Evolutionary conservation across 495 filamentous ascomycete species (phyloP).

Genomic region (Oidiodendron maius): DNA sequence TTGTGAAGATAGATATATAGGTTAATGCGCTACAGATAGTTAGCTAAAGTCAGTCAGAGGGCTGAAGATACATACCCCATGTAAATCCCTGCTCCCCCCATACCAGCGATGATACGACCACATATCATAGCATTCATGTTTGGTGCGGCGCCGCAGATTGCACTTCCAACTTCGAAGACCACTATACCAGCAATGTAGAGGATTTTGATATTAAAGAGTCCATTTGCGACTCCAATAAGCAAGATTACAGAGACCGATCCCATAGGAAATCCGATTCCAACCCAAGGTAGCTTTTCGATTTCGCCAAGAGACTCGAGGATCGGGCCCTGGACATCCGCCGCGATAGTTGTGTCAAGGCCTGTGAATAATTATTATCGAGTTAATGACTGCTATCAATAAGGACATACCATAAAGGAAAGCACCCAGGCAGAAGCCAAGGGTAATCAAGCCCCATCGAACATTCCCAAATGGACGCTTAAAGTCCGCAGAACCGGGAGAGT

Average conservation of each 20-base stretch:
- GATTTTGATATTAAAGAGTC: constrained; percentile 45
- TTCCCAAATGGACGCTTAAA: too few relatives aligned
- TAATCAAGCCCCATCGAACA: background rate
- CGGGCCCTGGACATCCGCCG: constrained; percentile 48
- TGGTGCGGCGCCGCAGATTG: constrained; percentile 49
- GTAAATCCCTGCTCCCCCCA: constrained; percentile 45
- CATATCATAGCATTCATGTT: constrained; percentile 44
- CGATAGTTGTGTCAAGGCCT: constrained; percentile 52
- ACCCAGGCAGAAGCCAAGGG: background rate
- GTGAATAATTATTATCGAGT: background rate
- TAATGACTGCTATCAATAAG: background rate
- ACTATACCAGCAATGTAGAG: constrained; percentile 38
- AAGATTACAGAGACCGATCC: constrained; percentile 37
- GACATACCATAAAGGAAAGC: constrained; percentile 1
- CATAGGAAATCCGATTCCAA: constrained; percentile 45
- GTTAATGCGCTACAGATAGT: background rate
- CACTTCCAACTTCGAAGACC: constrained; percentile 44
- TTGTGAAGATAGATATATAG: background rate
- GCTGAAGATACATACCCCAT: constrained; percentile 15
- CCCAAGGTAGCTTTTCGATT: constrained; percentile 48
- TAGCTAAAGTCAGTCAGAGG: background rate
- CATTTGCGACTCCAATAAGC: constrained; percentile 28
- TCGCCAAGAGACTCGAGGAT: constrained; percentile 43
- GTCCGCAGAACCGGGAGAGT: too few relatives aligned
- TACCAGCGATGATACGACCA: constrained; percentile 34